phyloP scores from a whole-genome alignment of 768 basidiomycete species.

The Daedaleopsis nitida region DNA sequence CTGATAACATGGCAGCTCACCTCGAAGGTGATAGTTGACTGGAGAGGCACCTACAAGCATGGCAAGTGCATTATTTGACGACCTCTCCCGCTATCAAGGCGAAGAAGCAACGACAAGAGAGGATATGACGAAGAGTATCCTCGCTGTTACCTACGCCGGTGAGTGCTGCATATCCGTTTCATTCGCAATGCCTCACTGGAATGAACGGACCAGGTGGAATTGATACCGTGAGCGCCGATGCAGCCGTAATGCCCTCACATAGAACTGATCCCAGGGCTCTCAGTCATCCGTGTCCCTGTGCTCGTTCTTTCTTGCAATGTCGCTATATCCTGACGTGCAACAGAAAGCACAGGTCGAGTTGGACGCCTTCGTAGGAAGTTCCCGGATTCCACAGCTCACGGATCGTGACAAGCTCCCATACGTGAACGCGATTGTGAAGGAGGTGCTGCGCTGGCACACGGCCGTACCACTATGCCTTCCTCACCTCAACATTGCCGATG shows the following conservation, averaged over 20 bases:
- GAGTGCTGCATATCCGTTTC: neutral
- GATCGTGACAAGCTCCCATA: slow-evolving; percentile 28
- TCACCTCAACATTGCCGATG: slow-evolving; percentile 21
- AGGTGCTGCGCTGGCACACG: slow-evolving; percentile 36
- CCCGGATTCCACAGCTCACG: slow-evolving; percentile 26
- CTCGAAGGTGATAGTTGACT: neutral
- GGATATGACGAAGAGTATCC: neutral
- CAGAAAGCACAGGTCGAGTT: slow-evolving; percentile 29
- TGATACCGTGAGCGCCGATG: neutral
- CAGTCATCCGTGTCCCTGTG: slow-evolving; percentile 30
- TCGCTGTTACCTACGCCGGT: neutral
- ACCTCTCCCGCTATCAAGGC: no score
- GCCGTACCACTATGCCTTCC: slow-evolving; percentile 31
- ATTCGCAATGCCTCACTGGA: neutral
- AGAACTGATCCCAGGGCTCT: neutral
- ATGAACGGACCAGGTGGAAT: neutral
- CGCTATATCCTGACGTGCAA: slow-evolving; percentile 34
- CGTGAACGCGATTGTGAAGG: slow-evolving; percentile 24
- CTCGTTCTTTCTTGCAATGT: slow-evolving; percentile 39
- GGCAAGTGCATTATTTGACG: no score
- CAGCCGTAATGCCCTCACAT: neutral
- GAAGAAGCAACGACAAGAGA: neutral
- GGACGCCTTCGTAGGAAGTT: slow-evolving; percentile 24
- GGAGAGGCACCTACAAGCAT: neutral
- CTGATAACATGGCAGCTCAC: neutral